Evolutionary conservation across 345 rosid species (phyloP), one percentile per base, ranked within the genome.

Genomic region (Hypericum perforatum): DNA sequence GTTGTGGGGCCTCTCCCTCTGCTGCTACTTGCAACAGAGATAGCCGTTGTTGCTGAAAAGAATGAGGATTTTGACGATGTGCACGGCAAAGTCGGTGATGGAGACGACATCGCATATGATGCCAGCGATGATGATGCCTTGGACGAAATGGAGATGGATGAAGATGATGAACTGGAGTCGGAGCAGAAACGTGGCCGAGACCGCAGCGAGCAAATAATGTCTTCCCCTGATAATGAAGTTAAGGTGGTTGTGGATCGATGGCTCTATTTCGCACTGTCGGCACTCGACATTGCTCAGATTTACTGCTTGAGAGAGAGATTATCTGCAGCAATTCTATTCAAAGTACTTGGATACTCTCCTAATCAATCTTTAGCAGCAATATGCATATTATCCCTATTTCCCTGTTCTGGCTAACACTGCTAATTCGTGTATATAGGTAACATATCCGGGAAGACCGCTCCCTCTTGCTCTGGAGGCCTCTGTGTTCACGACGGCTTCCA

Each of bases 251-350:
- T 82, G 52, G 97, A 88, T 66, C 69, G 84, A 11, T 92, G 98
- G 97, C 89, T 89, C 42, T 75, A 70, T 68, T 82, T 84, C 62
- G 63, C 51, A 62, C 70, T 82, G 49, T 82, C 82, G 15, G 89
- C 97, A 13, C 77, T 92, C 56, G 89, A 92, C 63, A 80, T 79
- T 56, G 97, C 97, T 59, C 95, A 82, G 60, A 80, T 89, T 56
- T 89, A 86, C 78, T 88, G 91, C 68, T 66, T 89, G 76, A 82
- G 87, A 61, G 97, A 94, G 63, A 78, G 84, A 43, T 59, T 84
- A 58, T 69, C 70, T 29, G 87, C 86, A 0, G 90, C 97, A 39
- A 77, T 84, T 48, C 67, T 84, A 64, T 88, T 78, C 67, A 92
- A 78, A 69, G 95, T 82, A 68, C 3, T 11, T 15, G 3, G 11